Base-by-base conservation (phyloP, 1,284 basidiomycete genomes). In the Porphyrellus sp. region DNA sequence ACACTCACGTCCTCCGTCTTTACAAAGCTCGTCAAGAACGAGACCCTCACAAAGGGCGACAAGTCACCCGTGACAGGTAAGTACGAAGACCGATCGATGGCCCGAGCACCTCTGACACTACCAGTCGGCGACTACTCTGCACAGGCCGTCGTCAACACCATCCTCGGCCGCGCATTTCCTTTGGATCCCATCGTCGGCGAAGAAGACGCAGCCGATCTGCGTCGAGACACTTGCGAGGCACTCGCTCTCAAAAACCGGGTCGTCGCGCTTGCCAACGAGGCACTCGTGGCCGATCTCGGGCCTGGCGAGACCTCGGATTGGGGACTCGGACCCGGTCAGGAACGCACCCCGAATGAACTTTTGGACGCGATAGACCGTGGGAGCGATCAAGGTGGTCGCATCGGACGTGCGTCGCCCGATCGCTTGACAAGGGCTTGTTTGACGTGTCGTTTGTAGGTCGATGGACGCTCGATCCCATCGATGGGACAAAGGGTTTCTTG, bases 1-100 rank as follows among this genome's bases (percentile, higher is more conserved):
- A 74, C 80, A 25, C 79, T 93, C 49, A 93, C 97, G 0, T 83
- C 86, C 16, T 83, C 86, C 8, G 92, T 98, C 15, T 98, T 98
- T 74, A 86, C 90, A 64, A 86, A 85, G 51, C 81, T 98, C 51
- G 87, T 95, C 58, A 87, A 85, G 60, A 82, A 85, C 62, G 95
- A 98, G 69, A 93, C 90, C 0, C 75, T 97, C 42, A 88, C 86
- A 41, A 99, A 99, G 70, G 85, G 82, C 49, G 97, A 99, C 77
- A 94, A 95, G 72, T 93, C 91, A 31, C 96, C 96, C 4, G 96
- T 99, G 4, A 99, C 96, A 13, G 91, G 93, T 91, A 50, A 75
- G 71, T 24, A 20, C 16, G 7, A 20, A 38, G 4, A 12, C 16
- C 8, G n/a, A 24, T 37, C 16, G 28, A 24, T 30, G 3, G 1